These are phyloP conservation scores for Hymenoscyphus salicellus DNA, from an alignment of 2,329 filamentous ascomycete species.

Conservation along the genomic window DNA sequence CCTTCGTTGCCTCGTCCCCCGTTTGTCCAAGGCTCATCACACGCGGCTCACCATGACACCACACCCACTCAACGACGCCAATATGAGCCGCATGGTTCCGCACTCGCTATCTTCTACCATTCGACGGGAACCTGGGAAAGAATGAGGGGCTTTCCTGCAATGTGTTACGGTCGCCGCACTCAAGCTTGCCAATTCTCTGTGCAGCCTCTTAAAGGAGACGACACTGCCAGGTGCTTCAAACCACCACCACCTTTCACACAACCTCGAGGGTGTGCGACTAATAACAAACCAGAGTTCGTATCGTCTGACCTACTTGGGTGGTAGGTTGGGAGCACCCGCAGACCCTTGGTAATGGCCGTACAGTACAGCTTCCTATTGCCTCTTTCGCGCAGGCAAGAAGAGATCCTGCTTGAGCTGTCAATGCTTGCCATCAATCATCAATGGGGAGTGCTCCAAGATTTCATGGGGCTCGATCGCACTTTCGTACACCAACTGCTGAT, in stretches of 20 bases:
- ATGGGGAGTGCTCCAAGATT: no score
- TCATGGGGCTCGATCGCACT: background rate
- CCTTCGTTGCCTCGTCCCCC: background rate
- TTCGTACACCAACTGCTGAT: background rate
- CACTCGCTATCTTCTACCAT: background rate
- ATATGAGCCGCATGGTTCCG: conserved; percentile 1
- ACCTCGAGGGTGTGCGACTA: no score
- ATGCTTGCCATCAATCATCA: no score
- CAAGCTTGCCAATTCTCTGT: background rate
- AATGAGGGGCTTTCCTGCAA: background rate
- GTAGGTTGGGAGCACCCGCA: no score
- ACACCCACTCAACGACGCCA: background rate
- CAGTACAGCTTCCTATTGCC: no score
- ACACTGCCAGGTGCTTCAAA: no score
- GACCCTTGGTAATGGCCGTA: no score
- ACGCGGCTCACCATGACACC: conserved; percentile 1
- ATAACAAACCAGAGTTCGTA: no score
- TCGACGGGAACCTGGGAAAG: background rate
- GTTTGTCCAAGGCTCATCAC: background rate
- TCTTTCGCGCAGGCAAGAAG: no score
- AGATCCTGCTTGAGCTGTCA: no score
- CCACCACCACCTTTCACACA: no score
- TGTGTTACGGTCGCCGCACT: background rate
- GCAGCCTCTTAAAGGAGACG: background rate
- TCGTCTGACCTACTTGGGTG: no score